Percentiles rank a stretch among this genome's conserved stretches.
phyloP scores from a whole-genome alignment of 2,329 filamentous ascomycete species.

The Aspergillus pseudoterreus region DNA sequence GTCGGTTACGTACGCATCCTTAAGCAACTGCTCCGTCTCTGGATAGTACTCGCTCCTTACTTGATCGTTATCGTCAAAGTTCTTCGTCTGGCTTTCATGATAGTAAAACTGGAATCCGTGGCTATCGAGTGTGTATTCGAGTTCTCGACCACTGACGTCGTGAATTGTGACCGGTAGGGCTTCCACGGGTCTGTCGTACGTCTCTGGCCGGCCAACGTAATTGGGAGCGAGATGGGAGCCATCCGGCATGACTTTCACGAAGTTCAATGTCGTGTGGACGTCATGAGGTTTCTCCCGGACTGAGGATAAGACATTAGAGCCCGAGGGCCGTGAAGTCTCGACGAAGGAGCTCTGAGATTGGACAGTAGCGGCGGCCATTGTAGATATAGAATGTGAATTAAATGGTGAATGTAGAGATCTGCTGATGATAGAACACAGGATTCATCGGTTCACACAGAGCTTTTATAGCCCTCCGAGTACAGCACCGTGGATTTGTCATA shows the following conservation, averaged over 20 bases:
- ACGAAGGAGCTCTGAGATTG: slow-evolving; percentile 14
- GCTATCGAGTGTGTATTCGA: slow-evolving; percentile 44
- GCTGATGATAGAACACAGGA: too few species aligned
- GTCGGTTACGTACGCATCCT: slow-evolving; percentile 29
- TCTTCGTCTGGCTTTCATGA: slow-evolving; percentile 35
- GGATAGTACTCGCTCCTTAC: slow-evolving; percentile 44
- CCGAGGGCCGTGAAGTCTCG: slow-evolving; percentile 10
- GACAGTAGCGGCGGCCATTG: slow-evolving; percentile 31
- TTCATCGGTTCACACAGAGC: too few species aligned
- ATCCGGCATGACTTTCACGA: slow-evolving; percentile 43
- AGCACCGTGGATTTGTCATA: slow-evolving; percentile 27
- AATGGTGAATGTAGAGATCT: not conserved
- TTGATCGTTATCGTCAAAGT: slow-evolving; percentile 41
- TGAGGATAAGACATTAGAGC: slow-evolving; percentile 3
- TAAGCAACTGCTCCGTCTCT: slow-evolving; percentile 46
- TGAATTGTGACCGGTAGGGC: slow-evolving; percentile 37
- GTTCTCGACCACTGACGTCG: slow-evolving; percentile 41
- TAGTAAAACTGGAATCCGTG: slow-evolving; percentile 46
- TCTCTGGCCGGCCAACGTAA: slow-evolving; percentile 35
- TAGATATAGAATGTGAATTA: not conserved
- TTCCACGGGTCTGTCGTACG: slow-evolving; percentile 41
- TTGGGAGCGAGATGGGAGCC: slow-evolving; percentile 40
- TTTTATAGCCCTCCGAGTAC: slow-evolving; percentile 2
- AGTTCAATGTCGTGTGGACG: slow-evolving; percentile 45
- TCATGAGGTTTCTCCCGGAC: slow-evolving; percentile 25